Base-by-base conservation (phyloP, 306 rosid genomes). In the Carpinus viminea region DNA sequence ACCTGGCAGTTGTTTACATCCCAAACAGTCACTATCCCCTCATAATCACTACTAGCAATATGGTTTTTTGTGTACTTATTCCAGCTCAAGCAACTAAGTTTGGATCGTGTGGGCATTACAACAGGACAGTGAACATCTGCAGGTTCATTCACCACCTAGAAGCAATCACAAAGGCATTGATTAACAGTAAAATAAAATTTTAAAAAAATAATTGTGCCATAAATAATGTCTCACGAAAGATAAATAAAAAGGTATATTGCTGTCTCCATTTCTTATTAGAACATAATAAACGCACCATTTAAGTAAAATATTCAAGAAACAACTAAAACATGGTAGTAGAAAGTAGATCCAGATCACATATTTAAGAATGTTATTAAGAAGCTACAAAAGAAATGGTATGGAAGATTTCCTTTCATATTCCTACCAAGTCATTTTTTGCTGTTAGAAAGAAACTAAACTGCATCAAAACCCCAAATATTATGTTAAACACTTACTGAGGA, bases 31-130 rank as follows among this genome's bases (percentile, higher is more conserved):
- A 95, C 94, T 74, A 93, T 91, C 74, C 99, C 99, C 73, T 95
- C 99, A 81, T 95, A 95, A 85, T 95, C 99, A 66, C 98, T 93
- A 81, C 98, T 95, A 72, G 99, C 99, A 74, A 95, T 95, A 68
- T 90, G 92, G 83, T 89, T 93, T 92, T 95, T 95, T 17, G 93
- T 86, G 82, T 47, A 86, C 82, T 95, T 95, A 81, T 95, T 90
- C 99, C 99, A 95, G 86, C 99, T 95, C 93, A 95, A 86, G 90
- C 99, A 95, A 86, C 96, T 93, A 76, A 95, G 96, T 84, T 95
- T 95, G 76, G 98, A 88, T 57, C 99, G 97, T 28, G 99, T 89
- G 72, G 97, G 80, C 98, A 95, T 93, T 85, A 90, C 97, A 53
- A 93, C 89, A 76, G 99, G 97, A 79, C 91, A 91, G 80, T 90